A percentile compares a stretch with the other conserved stretches of the same genome.
Evolutionary conservation across 306 rosid genomes (phyloP).

Genomic region (Chamaecrista fasciculata): DNA sequence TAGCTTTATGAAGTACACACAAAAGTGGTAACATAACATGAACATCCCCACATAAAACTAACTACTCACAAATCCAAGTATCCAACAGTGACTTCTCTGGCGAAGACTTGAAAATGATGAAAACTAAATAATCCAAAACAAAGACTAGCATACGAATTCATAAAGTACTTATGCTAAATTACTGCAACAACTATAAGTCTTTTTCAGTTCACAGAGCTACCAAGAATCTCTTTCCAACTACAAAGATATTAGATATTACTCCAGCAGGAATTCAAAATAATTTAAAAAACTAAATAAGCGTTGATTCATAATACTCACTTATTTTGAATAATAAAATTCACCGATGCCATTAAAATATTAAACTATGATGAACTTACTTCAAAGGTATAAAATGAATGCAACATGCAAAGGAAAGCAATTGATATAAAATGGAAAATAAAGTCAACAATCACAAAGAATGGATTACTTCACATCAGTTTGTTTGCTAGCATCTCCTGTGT

Average conservation of each 20-base stretch:
- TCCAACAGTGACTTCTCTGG: background rate
- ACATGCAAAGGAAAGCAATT: slow-evolving; percentile 26
- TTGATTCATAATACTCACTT: slow-evolving; percentile 26
- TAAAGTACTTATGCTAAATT: slow-evolving; percentile 19
- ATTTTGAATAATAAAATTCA: slow-evolving; percentile 14
- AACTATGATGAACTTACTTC: slow-evolving; percentile 11
- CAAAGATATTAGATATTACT: slow-evolving; percentile 17
- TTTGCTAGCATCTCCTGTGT: slow-evolving; percentile 66
- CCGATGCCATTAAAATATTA: slow-evolving; percentile 10
- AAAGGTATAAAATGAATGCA: background rate
- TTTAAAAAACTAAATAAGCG: background rate
- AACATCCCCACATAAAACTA: slow-evolving; percentile 30
- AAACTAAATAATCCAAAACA: slow-evolving; percentile 2
- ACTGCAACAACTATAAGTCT: background rate
- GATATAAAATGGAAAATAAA: background rate
- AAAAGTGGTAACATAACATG: slow-evolving; percentile 13
- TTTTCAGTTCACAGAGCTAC: slow-evolving; percentile 10
- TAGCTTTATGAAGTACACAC: slow-evolving; percentile 5
- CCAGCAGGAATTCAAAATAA: slow-evolving; percentile 22
- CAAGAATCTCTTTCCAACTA: slow-evolving; percentile 12
- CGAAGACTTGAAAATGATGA: slow-evolving; percentile 14
- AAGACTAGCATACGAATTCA: slow-evolving; percentile 17
- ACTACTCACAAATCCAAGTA: too few species aligned
- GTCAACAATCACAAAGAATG: slow-evolving; percentile 1
- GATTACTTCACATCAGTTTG: slow-evolving; percentile 57